Conservation (phyloP, 257 asterid species). For the Oldenlandia corymbosa region DNA sequence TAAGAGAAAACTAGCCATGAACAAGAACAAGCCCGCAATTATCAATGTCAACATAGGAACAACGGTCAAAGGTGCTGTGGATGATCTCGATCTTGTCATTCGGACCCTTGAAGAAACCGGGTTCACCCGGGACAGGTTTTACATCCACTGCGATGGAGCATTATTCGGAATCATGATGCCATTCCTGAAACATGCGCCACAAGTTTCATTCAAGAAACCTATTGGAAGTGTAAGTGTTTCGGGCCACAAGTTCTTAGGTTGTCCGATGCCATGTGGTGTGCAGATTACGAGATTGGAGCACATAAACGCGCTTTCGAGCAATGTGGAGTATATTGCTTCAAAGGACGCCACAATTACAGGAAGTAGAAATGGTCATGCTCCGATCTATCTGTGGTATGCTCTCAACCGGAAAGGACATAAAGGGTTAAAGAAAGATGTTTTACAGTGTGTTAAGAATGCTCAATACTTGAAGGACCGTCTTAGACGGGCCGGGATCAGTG, state of each 20-base stretch:
- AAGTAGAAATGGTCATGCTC: constrained; percentile 95
- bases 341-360: constrained; percentile 99
- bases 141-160: constrained; percentile 96
- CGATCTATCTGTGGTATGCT: constrained; percentile 93
- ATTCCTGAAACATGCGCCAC: constrained; percentile 90
- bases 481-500: constrained; percentile 64
- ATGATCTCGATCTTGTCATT: constrained; percentile 94
- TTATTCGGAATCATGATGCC: constrained; percentile 99
- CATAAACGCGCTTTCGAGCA: constrained; percentile 71
- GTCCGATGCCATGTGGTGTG: constrained; percentile 98
- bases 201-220: constrained; percentile 84
- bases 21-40: constrained; percentile 93
- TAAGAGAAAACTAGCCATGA: constrained; percentile 48
- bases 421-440: constrained; percentile 95
- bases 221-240: constrained; percentile 96
- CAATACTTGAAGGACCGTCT: constrained; percentile 84
- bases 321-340: constrained; percentile 93
- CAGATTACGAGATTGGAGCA: constrained; percentile 71
- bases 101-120: constrained; percentile 83
- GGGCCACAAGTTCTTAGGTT: constrained; percentile 94
- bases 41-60: constrained; percentile 94
- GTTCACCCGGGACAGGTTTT: constrained; percentile 72
- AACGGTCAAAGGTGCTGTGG: constrained; percentile 97
- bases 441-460: constrained; percentile 82
- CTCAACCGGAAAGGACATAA: constrained; percentile 82